Conservation (phyloP, 2,329 filamentous ascomycete genomes). For the Capronia coronata region DNA sequence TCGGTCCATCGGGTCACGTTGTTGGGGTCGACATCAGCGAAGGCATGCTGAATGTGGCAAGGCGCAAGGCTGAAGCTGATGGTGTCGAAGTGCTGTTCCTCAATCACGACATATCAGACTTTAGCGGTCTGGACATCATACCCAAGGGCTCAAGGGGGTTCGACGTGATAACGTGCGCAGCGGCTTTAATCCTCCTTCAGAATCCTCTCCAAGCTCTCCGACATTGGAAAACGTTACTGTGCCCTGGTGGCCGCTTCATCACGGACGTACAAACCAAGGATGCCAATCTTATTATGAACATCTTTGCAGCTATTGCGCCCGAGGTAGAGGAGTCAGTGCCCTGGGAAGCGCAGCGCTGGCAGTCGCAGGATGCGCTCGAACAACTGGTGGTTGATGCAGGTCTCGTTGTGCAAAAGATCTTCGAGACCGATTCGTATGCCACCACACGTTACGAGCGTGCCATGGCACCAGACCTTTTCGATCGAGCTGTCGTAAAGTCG, state of each 20-base stretch:
- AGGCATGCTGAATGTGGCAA: slow-evolving; percentile 38
- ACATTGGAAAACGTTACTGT: slow-evolving; percentile 15
- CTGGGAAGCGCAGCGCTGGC: slow-evolving; percentile 10
- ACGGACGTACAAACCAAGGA: slow-evolving; percentile 22
- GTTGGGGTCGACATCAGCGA: slow-evolving; percentile 39
- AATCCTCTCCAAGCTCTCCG: slow-evolving; percentile 12
- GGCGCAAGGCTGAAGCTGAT: slow-evolving; percentile 7
- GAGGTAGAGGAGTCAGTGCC: slow-evolving; percentile 1
- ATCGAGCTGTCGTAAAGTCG: slow-evolving; percentile 12
- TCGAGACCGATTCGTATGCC: slow-evolving; percentile 13
- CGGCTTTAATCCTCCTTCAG: slow-evolving; percentile 17
- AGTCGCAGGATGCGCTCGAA: slow-evolving; percentile 5
- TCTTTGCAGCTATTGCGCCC: slow-evolving; percentile 11
- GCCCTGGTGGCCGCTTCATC: slow-evolving; percentile 12
- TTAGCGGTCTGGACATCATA: slow-evolving; percentile 2
- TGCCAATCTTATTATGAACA: slow-evolving; percentile 17
- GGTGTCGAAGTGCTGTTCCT: slow-evolving; percentile 9
- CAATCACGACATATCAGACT: slow-evolving; percentile 15
- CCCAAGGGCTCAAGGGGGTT: background rate
- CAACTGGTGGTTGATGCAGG: slow-evolving; percentile 13
- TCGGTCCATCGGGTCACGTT: slow-evolving; percentile 36
- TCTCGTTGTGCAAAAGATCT: slow-evolving; percentile 12
- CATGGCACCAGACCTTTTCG: slow-evolving; percentile 8
- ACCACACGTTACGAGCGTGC: slow-evolving; percentile 1
- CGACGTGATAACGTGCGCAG: slow-evolving; percentile 23